Conservation (phyloP, 2,329 filamentous ascomycete species). For the Pseudocercospora fijiensis region DNA sequence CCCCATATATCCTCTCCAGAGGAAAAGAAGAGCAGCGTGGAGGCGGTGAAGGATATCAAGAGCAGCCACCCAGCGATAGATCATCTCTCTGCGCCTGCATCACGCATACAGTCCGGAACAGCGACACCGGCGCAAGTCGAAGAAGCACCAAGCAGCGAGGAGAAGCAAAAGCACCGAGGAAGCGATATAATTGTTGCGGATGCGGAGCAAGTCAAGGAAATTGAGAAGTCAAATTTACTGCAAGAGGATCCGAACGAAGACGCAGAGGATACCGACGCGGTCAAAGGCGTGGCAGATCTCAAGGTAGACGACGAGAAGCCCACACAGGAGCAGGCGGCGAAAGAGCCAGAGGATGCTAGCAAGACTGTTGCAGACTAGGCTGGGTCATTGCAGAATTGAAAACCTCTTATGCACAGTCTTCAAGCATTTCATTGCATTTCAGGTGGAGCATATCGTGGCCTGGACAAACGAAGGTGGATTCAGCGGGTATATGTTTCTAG, state of each 20-base stretch:
- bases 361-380: constrained; percentile 10
- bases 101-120: constrained; percentile 34
- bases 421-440: not conserved
- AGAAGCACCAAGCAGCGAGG: constrained; percentile 2
- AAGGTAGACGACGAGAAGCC: constrained; percentile 22
- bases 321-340: constrained; percentile 18
- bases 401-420: not conserved
- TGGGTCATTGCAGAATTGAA: not conserved
- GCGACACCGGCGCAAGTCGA: constrained; percentile 35
- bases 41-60: constrained; percentile 20
- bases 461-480: not conserved
- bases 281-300: constrained; percentile 28
- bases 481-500: not conserved
- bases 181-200: constrained; percentile 16
- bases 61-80: constrained; percentile 20
- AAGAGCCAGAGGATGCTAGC: constrained; percentile 10
- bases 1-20: constrained; percentile 30
- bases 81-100: constrained; percentile 30
- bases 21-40: constrained; percentile 32
- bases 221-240: constrained; percentile 13
- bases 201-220: constrained; percentile 25
- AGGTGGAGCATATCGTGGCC: not conserved
- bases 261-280: constrained; percentile 24
- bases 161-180: constrained; percentile 18
- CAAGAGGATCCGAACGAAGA: constrained; percentile 15